Conservation (phyloP, 495 filamentous ascomycete genomes). For the Alectoria sarmentosa region DNA sequence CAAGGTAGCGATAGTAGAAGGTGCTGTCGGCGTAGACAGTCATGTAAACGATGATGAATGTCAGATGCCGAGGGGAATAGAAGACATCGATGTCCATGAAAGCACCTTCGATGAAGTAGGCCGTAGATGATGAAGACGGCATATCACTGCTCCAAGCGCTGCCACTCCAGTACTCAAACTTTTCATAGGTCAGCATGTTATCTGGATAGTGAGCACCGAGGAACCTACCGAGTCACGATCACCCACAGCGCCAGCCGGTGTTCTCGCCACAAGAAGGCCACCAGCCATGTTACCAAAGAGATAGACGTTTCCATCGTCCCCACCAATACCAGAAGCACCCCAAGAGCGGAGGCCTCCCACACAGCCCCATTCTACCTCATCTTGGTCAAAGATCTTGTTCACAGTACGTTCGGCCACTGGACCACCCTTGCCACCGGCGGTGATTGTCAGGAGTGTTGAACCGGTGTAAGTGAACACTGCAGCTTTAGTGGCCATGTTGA, state of each 20-base stretch:
- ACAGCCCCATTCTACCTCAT: conserved; percentile 32
- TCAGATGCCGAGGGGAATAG: conserved; percentile 32
- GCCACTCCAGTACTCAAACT: conserved; percentile 32
- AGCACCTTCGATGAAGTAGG: conserved; percentile 26
- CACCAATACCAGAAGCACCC: conserved; percentile 31
- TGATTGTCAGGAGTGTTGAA: conserved; percentile 28
- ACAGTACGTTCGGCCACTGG: conserved; percentile 28
- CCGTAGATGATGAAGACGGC: conserved; percentile 19
- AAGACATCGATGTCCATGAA: conserved; percentile 34
- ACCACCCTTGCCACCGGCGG: conserved; percentile 26
- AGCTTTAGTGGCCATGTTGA: conserved; percentile 26
- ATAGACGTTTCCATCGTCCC: conserved; percentile 31
- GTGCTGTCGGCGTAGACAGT: conserved; percentile 32
- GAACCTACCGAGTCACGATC: conserved; percentile 26
- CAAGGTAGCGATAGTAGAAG: conserved; percentile 34
- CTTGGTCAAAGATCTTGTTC: conserved; percentile 28
- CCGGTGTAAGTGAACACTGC: conserved; percentile 31
- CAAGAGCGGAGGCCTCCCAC: conserved; percentile 32
- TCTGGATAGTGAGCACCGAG: background rate
- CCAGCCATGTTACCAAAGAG: conserved; percentile 28
- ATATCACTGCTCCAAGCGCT: conserved; percentile 23
- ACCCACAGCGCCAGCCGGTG: conserved; percentile 18
- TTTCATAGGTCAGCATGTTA: conserved; percentile 1
- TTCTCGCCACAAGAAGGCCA: conserved; percentile 28
- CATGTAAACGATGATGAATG: conserved; percentile 33